Evolutionary conservation across 1,284 basidiomycete species (phyloP).

Genomic region (Cutaneotrichosporon arboriforme): DNA sequence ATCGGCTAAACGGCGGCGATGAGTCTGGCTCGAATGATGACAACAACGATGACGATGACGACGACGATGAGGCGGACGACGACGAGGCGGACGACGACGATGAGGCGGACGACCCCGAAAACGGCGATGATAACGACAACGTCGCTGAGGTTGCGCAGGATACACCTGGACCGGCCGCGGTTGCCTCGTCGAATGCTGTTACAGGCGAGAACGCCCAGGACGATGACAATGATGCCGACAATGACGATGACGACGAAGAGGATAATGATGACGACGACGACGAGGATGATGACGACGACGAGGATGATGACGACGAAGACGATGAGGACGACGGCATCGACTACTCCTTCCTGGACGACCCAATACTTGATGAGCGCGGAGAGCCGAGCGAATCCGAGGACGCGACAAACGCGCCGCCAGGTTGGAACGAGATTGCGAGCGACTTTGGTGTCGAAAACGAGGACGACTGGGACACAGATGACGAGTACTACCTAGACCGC

Average conservation of each 20-base stretch:
- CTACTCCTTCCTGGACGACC: too few species aligned
- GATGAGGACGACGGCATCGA: background rate
- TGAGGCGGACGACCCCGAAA: background rate
- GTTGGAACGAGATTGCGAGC: background rate
- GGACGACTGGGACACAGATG: background rate
- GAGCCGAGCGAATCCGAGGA: too few species aligned
- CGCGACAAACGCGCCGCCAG: background rate
- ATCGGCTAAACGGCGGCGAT: too few species aligned
- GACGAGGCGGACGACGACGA: background rate
- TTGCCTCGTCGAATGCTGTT: too few species aligned
- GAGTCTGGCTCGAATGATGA: too few species aligned
- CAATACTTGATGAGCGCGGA: too few species aligned
- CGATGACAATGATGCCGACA: too few species aligned
- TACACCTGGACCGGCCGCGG: too few species aligned
- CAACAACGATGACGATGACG: background rate
- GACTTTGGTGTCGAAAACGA: background rate
- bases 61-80: background rate
- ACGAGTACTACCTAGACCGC: background rate
- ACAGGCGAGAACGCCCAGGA: too few species aligned
- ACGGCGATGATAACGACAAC: background rate
- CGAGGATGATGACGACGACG: background rate
- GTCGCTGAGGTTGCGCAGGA: too few species aligned
- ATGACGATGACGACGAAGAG: slow-evolving; percentile 1
- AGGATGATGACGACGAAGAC: background rate
- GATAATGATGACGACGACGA: background rate